Base-by-base conservation (phyloP, 129 eudicot genomes). In the Artemisia annua region DNA sequence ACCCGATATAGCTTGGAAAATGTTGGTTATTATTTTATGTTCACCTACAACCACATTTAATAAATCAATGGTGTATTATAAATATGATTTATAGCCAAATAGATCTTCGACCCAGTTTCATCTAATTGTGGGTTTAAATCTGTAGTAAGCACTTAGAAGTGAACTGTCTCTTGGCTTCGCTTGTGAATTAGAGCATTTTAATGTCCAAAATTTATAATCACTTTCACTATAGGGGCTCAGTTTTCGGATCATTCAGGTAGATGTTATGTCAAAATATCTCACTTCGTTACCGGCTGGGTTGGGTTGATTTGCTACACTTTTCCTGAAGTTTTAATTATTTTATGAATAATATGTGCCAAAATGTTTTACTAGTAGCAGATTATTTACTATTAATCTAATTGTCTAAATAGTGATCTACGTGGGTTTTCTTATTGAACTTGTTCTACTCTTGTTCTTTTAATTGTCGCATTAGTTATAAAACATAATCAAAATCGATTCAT, bases 71-170 rank as follows among this genome's bases (percentile, higher is more conserved):
- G 46, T 24, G 7, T 71, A n/a, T 20, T n/a, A 11, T 26, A 57
- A 39, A 59, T 4, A 59, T 59, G 76, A 20, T 28, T 59, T 60
- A 11, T 73, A 60, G 69, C 69, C 68, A 8, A 71, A 44, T 44
- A 70, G 12, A 54, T 39, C 59, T 39, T 48, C 20, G 18, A 39
- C 55, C 39, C 6, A 49, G 17, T 61, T 30, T 1, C 53, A 30
- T 17, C 15, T 32, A 63, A 62, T 11, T 16, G 35, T 50, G 16
- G 69, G 14, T 24, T 72, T 49, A 4, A 26, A 17, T 73, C 28
- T 28, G 3, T 73, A 6, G 26, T 61, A 61, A 46, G 70, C 77
- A 61, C 19, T 74, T 63, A 53, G 22, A 22, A 53, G 18, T 55
- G 12, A n/a, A 18, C 11, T 24, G 11, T 55, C 6, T 55, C 28